Conservation (phyloP, 495 filamentous ascomycete genomes). For the Daldinia caldariorum region DNA sequence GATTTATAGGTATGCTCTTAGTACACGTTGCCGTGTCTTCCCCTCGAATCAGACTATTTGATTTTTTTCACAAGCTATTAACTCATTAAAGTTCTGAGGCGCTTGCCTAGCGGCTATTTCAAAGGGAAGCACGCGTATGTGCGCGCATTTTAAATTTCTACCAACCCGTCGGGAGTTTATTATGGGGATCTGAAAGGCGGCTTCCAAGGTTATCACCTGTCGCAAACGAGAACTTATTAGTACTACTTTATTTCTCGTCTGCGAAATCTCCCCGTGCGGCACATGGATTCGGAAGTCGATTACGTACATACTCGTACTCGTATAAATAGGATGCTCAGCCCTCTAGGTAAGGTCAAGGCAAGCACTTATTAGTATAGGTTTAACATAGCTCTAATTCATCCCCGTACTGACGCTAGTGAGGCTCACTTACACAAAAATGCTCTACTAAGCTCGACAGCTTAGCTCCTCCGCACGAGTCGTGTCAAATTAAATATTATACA, state of each 20-base stretch:
- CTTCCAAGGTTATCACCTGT: conserved; percentile 26
- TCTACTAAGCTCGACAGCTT: conserved; percentile 24
- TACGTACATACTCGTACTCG: conserved; percentile 15
- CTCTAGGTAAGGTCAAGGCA: conserved; percentile 7
- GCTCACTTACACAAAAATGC: conserved; percentile 6
- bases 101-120: conserved; percentile 18
- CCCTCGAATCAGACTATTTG: conserved; percentile 19
- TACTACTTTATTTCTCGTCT: conserved; percentile 20
- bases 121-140: conserved; percentile 14
- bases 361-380: conserved; percentile 13
- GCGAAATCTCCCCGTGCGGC: conserved; percentile 20
- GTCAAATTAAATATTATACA: conserved; percentile 16
- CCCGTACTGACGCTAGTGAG: conserved; percentile 22
- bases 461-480: conserved; percentile 10
- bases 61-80: conserved; percentile 28
- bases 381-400: conserved; percentile 11
- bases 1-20: conserved; percentile 19
- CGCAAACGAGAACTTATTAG: conserved; percentile 11
- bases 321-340: conserved; percentile 19
- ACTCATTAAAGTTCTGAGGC: conserved; percentile 11
- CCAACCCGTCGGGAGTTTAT: conserved; percentile 27
- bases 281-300: conserved; percentile 24
- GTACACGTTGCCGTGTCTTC: conserved; percentile 35
- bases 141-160: conserved; percentile 16
- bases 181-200: conserved; percentile 7